Percentiles rank a stretch among this genome's conserved stretches.
Conservation (phyloP, 192 early-diverging fungal species). For the Phlyctochytrium planicorne region DNA sequence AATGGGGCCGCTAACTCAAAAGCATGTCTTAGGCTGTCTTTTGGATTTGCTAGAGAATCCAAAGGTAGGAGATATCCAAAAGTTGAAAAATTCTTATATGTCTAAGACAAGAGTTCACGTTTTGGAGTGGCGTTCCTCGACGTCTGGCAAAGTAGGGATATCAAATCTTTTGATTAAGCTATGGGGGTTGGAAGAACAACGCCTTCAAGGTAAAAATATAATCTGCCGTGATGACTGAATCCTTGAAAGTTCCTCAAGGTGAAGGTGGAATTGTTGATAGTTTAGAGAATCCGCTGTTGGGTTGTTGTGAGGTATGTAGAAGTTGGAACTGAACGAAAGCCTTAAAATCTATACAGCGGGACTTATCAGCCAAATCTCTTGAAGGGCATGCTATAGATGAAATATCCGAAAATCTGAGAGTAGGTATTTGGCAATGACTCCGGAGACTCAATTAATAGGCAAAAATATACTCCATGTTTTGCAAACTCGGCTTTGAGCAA, state of each 20-base stretch:
- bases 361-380: background rate
- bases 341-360: background rate
- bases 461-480: conserved; percentile 49
- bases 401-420: conserved; percentile 28
- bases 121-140: conserved; percentile 20
- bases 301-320: too few relatives aligned
- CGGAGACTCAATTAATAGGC: too few relatives aligned
- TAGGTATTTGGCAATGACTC: conserved; percentile 5
- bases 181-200: background rate
- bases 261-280: conserved; percentile 12
- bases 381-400: conserved; percentile 32
- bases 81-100: conserved; percentile 14
- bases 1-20: conserved; percentile 14
- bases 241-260: conserved; percentile 6
- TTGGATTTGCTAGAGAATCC: conserved; percentile 48
- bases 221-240: too few relatives aligned
- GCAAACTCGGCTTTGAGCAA: conserved; percentile 44
- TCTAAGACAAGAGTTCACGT: conserved; percentile 3
- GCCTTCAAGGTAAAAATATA: conserved; percentile 7
- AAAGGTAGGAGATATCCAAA: conserved; percentile 30
- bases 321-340: too few relatives aligned
- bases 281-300: conserved; percentile 24
- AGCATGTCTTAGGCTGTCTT: conserved; percentile 41
- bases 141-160: background rate
- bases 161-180: background rate